Evolutionary conservation across 192 early-diverging fungal genomes (phyloP), one percentile per base, ranked within the genome.

Genomic region (Phlyctochytrium planicorne): DNA sequence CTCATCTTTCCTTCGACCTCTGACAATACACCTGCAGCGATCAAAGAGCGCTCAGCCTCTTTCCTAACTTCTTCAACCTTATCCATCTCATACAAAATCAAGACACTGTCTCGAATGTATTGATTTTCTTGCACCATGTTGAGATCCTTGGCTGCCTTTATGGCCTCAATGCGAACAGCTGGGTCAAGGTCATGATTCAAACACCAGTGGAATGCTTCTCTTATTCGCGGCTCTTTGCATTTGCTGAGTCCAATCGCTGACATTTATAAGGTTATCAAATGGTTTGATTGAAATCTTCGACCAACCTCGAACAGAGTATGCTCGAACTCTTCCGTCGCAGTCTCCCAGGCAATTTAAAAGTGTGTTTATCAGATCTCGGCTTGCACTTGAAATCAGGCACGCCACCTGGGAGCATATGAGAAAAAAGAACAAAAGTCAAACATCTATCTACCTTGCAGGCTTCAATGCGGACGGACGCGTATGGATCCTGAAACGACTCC

Each of bases 221-320:
- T 62, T 10, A 77, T 67, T 30, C 82, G 75, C 4, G 79, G 74
- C 35, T 74, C 79, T 3, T 34, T 66, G 62, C 66, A 75, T 32
- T 73, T 62, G n/a, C 36, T 59, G 6, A 65, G 29, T 25, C 82
- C 77, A 20, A 83, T 60, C 0, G 82, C 82, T 83, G 34, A 0
- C 6, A 34, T 1, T 47, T n/a, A n/a, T n/a, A n/a, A n/a, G n/a
- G n/a, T n/a, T n/a, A n/a, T n/a, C n/a, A 14, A 29, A 57, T 1
- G 68, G 31, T 60, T 4, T 30, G 56, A 59, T 56, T 56, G 32
- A 52, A 63, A 25, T 23, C 12, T 53, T 29, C 63, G n/a, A n/a
- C n/a, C n/a, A n/a, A 84, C 83, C 83, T 80, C 75, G 75, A 20
- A 84, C 63, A 4, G 80, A 78, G 55, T 80, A 80, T 25, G 70